Base-by-base conservation (phyloP, 495 filamentous ascomycete genomes). In the Penicillium manginii region DNA sequence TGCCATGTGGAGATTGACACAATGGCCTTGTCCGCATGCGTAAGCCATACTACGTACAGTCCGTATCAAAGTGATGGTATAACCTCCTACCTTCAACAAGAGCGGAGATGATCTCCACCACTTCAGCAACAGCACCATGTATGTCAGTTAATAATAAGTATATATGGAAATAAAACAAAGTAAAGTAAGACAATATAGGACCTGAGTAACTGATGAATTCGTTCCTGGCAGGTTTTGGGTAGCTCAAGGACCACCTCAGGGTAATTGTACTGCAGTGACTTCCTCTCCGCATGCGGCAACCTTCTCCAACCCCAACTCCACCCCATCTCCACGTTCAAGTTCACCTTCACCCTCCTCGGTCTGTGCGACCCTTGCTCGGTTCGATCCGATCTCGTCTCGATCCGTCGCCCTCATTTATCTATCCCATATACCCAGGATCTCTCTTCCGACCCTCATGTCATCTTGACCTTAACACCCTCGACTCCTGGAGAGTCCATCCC, bases 1-100 rank as follows among this genome's bases (percentile, higher is more conserved):
- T 32, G 35, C 48, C 61, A 51, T 51, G 50, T 62, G 52, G 54
- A 40, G 45, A 5, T 3, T 7, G 10, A 23, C 52, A 63, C 62
- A 59, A 61, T 57, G 40, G 10, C 29, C 49, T 63, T 68, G 53
- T 64, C 64, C 58, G 66, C 55, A 69, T 67, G 66, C 66, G 55
- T 23, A 2, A 46, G n/a, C n/a, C n/a, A n/a, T n/a, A n/a, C 1
- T 45, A n/a, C 17, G 17, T 45, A 45, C 5, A 45, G 1, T 45
- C 5, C 42, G 26, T 29, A 29, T 29, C 2, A 29, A 29, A 29
- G 26, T 29, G 26, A 29, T 45, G 35, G 35, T 37, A 26, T 23
- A 15, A 49, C 23, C 46, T 19, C 21, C 19, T 31, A 11, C 23
- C 26, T 29, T 1, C 6, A 29, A 29, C 26, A 29, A 8, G 2